Conservation (phyloP, 768 basidiomycete genomes). For the Leccinellum rugosiceps region DNA sequence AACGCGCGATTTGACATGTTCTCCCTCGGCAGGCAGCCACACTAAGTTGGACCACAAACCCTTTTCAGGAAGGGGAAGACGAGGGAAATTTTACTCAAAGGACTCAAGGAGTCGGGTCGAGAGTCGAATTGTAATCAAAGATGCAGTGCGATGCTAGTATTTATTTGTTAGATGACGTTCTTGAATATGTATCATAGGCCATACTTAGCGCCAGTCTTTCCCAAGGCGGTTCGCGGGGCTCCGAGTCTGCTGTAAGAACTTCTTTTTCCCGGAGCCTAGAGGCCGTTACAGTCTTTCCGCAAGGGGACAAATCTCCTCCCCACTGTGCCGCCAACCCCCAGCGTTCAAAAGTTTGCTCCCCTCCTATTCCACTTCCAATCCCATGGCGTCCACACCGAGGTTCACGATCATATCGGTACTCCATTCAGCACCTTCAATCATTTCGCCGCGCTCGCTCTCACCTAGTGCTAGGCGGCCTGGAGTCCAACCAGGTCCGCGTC, state of each 20-base stretch:
- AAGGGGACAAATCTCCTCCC: no score
- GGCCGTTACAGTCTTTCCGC: no score
- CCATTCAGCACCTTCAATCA: conserved; percentile 34
- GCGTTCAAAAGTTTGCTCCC: not conserved
- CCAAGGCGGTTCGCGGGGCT: not conserved
- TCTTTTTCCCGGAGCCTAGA: no score
- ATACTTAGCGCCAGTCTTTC: not conserved
- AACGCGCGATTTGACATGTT: not conserved
- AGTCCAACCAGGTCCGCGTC: conserved; percentile 24
- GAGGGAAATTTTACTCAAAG: not conserved
- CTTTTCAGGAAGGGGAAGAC: not conserved
- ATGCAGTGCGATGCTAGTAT: no score
- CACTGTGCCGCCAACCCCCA: not conserved
- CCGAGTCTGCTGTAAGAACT: not conserved
- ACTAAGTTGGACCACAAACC: not conserved
- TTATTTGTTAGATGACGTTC: not conserved
- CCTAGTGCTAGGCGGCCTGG: conserved; percentile 24
- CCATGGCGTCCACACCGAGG: conserved; percentile 12
- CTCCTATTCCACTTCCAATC: conserved; percentile 1
- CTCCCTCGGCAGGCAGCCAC: not conserved
- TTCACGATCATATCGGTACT: conserved; percentile 29
- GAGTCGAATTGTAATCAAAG: not conserved
- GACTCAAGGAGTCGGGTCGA: not conserved
- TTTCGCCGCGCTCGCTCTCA: conserved; percentile 27
- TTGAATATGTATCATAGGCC: not conserved